These are phyloP conservation scores for Rhodotorula sp. DNA, from an alignment of 1,284 basidiomycete genomes.

Conservation along the genomic window DNA sequence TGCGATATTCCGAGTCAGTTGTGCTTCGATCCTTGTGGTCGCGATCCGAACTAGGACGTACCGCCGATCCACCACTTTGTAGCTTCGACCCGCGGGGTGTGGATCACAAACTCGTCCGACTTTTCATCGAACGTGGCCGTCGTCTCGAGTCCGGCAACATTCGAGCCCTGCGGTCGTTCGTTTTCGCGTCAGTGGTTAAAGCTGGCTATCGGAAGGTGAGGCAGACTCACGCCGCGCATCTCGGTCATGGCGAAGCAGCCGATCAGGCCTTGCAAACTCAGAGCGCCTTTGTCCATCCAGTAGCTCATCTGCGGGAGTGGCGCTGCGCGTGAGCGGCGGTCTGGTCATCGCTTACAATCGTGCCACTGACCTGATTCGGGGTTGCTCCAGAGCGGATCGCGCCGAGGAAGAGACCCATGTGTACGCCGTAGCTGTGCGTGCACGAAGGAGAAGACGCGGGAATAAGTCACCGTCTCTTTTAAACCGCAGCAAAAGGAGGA, in stretches of 20 bases:
- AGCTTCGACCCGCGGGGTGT: slow-evolving; percentile 56
- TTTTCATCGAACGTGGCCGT: slow-evolving; percentile 58
- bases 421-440: slow-evolving; percentile 53
- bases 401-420: slow-evolving; percentile 56
- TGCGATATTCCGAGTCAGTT: neutral
- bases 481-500: fast-evolving
- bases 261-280: slow-evolving; percentile 57
- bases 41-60: neutral
- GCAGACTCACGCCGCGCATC: slow-evolving; percentile 50
- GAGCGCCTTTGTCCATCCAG: slow-evolving; percentile 58
- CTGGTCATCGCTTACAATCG: neutral
- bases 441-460: no score
- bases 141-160: slow-evolving; percentile 60
- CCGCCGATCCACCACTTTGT: slow-evolving; percentile 60
- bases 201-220: slow-evolving; percentile 50
- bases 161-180: slow-evolving; percentile 41
- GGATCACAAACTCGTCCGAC: slow-evolving; percentile 59
- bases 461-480: no score
- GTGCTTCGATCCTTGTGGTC: neutral
- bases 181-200: slow-evolving; percentile 38
- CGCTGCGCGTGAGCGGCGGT: neutral
- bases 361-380: slow-evolving; percentile 11
- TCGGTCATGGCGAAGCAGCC: slow-evolving; percentile 61
- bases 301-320: slow-evolving; percentile 51
- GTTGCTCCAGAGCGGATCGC: slow-evolving; percentile 44